Conservation (phyloP, 2,329 filamentous ascomycete species). For the Sporothrix sp. region DNA sequence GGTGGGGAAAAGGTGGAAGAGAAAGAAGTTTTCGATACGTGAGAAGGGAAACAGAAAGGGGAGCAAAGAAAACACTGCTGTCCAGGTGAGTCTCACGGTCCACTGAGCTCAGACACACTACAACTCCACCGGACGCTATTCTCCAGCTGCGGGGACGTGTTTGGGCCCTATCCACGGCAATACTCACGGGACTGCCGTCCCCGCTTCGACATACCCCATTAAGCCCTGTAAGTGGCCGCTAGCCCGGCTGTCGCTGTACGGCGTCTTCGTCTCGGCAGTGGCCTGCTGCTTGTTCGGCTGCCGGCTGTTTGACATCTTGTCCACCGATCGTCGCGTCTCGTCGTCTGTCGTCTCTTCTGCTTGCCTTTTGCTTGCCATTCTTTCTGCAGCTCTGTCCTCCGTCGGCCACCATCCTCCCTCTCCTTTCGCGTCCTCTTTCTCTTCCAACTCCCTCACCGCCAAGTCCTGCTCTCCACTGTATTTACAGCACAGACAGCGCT, state of each 20-base stretch:
- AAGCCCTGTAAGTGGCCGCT: neutral
- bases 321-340: no score
- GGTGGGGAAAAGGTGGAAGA: no score
- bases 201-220: slow-evolving; percentile 1
- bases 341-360: no score
- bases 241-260: neutral
- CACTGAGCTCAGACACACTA: neutral
- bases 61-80: neutral
- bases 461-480: neutral
- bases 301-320: no score
- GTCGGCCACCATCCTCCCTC: neutral
- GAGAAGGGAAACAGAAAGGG: neutral
- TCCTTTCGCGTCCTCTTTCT: neutral
- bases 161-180: neutral
- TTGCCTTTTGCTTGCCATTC: no score
- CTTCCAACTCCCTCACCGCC: neutral
- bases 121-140: no score
- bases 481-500: no score
- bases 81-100: neutral
- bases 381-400: neutral
- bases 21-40: no score
- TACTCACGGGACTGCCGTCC: no score
- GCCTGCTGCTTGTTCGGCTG: no score
- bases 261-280: neutral
- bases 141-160: neutral